Conservation (phyloP, 768 basidiomycete species). For the Lentinula detonsa region DNA sequence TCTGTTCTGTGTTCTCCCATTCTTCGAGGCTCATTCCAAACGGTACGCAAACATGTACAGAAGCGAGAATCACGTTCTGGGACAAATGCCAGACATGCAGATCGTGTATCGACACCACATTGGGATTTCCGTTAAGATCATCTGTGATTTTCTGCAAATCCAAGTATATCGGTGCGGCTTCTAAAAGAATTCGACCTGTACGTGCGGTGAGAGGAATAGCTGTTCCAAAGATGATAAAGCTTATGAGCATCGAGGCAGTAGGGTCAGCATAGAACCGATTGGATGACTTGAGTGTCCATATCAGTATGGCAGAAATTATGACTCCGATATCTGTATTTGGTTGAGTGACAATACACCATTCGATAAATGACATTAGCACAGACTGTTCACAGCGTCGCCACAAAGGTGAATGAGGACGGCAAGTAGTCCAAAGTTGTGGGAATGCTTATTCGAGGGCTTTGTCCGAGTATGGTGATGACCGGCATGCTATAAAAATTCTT, state of each 20-base stretch:
- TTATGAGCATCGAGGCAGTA: conserved; percentile 42
- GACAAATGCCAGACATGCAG: conserved; percentile 53
- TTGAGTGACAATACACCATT: background rate
- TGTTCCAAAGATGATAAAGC: conserved; percentile 45
- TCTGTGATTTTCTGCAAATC: conserved; percentile 43
- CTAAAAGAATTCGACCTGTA: conserved; percentile 44
- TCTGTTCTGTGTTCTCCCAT: conserved; percentile 45
- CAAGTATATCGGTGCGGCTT: conserved; percentile 44
- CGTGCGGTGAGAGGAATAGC: conserved; percentile 45
- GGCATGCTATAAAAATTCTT: conserved; percentile 30
- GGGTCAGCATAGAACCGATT: conserved; percentile 50
- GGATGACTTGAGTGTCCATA: conserved; percentile 40
- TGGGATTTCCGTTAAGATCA: conserved; percentile 39
- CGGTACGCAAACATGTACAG: conserved; percentile 48
- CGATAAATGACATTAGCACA: conserved; percentile 9
- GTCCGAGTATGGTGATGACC: conserved; percentile 41
- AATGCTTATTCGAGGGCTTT: conserved; percentile 20
- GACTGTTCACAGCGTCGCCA: conserved; percentile 50
- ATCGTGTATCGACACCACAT: conserved; percentile 43
- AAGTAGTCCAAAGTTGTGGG: conserved; percentile 35
- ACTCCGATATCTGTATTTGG: conserved; percentile 41
- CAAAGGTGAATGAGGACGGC: conserved; percentile 47
- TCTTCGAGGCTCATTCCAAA: conserved; percentile 37
- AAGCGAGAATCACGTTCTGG: conserved; percentile 47
- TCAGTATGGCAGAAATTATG: conserved; percentile 42